A percentile compares a stretch with the other conserved stretches of the same genome.
These are phyloP conservation scores for Dillenia turbinata DNA, from an alignment of 164 flowering plant genomes.

Conservation along the genomic window DNA sequence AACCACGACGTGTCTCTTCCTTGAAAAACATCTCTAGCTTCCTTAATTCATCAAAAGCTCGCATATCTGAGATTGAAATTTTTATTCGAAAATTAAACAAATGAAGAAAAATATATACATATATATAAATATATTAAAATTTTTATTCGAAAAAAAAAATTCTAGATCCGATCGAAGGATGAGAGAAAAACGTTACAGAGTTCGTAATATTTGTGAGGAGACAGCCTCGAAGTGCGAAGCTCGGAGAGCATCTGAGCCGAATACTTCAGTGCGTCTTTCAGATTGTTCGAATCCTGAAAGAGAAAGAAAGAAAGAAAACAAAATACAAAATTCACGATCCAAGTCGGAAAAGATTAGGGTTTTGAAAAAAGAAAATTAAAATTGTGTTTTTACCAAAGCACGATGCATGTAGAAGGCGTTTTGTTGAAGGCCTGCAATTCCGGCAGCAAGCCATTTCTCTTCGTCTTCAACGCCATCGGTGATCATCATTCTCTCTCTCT, in stretches of 20 bases:
- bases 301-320: background rate
- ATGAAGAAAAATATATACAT: no score
- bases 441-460: slow-evolving; percentile 98
- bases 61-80: slow-evolving; percentile 55
- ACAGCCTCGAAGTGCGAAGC: slow-evolving; percentile 91
- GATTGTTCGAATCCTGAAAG: slow-evolving; percentile 82
- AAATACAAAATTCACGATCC: no score
- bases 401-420: slow-evolving; percentile 97
- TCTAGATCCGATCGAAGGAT: background rate
- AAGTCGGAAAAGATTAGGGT: slow-evolving; percentile 6
- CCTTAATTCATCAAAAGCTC: slow-evolving; percentile 94
- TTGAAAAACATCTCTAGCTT: slow-evolving; percentile 90
- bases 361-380: background rate
- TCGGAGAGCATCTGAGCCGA: slow-evolving; percentile 98
- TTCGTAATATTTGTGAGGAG: slow-evolving; percentile 95
- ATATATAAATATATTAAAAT: no score
- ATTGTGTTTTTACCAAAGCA: slow-evolving; percentile 55
- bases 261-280: slow-evolving; percentile 87
- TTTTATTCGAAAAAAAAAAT: no score
- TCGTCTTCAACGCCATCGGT: slow-evolving; percentile 64
- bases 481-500: slow-evolving; percentile 35
- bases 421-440: slow-evolving; percentile 93
- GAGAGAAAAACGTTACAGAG: slow-evolving; percentile 48
- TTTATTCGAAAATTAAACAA: no score
- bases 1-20: slow-evolving; percentile 83